A percentile compares a stretch with the other conserved stretches of the same genome.
Evolutionary conservation across 2,329 filamentous ascomycete genomes (phyloP).

Genomic region (Escovopsis sp.): DNA sequence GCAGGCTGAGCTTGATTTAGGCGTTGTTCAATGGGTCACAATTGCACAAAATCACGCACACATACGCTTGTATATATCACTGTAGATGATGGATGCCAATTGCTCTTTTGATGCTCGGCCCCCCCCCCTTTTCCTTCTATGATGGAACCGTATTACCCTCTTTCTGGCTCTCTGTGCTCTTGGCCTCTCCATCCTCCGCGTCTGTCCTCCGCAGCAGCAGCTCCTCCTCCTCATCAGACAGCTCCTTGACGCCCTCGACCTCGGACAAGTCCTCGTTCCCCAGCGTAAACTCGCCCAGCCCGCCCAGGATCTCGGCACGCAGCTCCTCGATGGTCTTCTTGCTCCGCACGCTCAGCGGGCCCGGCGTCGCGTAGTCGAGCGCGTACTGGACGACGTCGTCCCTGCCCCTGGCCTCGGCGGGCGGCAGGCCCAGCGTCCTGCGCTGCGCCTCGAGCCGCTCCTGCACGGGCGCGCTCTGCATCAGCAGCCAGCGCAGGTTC

Average conservation of each 20-base stretch:
- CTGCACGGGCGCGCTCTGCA: slow-evolving; percentile 58
- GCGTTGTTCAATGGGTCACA: too few species aligned
- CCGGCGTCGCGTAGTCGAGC: slow-evolving; percentile 27
- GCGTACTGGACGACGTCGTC: slow-evolving; percentile 26
- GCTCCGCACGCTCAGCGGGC: slow-evolving; percentile 21
- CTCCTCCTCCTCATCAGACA: slow-evolving; percentile 24
- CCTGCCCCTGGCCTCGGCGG: slow-evolving; percentile 20
- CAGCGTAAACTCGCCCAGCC: slow-evolving; percentile 33
- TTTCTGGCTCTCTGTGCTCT: background rate
- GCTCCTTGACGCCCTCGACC: slow-evolving; percentile 24
- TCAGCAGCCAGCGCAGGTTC: slow-evolving; percentile 76
- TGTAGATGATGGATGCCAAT: too few species aligned
- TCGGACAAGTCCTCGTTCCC: slow-evolving; percentile 25
- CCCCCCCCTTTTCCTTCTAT: background rate
- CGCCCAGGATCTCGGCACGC: slow-evolving; percentile 29
- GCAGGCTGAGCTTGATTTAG: too few species aligned
- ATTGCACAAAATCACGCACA: too few species aligned
- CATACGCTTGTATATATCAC: too few species aligned
- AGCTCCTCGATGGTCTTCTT: slow-evolving; percentile 24
- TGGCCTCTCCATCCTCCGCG: slow-evolving; percentile 8
- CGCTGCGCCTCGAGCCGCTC: slow-evolving; percentile 52
- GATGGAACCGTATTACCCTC: slow-evolving; percentile 2
- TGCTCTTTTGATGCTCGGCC: too few species aligned
- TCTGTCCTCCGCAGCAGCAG: slow-evolving; percentile 20
- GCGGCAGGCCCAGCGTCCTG: slow-evolving; percentile 44